phyloP scores from a whole-genome alignment of 345 rosid genomes.

The Heritiera littoralis region DNA sequence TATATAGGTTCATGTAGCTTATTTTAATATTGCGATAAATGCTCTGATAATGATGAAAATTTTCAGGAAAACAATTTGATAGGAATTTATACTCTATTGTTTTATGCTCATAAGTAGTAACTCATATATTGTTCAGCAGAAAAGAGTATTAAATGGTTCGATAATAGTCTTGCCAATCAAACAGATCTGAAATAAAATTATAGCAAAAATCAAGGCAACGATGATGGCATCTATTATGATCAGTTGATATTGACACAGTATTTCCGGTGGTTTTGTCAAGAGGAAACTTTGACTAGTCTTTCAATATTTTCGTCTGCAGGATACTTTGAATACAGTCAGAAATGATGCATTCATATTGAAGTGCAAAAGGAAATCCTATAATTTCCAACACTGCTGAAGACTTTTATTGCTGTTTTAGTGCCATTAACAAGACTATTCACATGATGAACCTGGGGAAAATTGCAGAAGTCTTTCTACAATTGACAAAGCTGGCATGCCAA shows the following conservation, averaged over 20 bases:
- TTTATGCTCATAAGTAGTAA: no score
- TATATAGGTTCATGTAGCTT: no score
- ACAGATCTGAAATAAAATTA: no score
- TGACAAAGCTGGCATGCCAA: background rate
- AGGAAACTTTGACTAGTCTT: background rate
- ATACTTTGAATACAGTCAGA: background rate
- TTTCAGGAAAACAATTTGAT: background rate
- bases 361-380: background rate
- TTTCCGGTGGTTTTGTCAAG: no score
- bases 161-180: no score
- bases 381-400: background rate
- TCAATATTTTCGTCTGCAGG: background rate
- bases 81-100: background rate
- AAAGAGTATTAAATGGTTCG: no score
- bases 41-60: no score
- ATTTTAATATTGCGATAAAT: no score
- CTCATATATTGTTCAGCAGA: no score
- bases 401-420: background rate
- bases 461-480: background rate
- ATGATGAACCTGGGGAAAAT: background rate
- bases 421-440: background rate
- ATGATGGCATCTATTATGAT: no score
- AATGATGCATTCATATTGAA: background rate
- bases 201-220: no score
- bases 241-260: no score